A percentile compares a stretch with the other conserved stretches of the same genome.
Conservation (phyloP, 495 filamentous ascomycete genomes). For the Tuber indicum region DNA sequence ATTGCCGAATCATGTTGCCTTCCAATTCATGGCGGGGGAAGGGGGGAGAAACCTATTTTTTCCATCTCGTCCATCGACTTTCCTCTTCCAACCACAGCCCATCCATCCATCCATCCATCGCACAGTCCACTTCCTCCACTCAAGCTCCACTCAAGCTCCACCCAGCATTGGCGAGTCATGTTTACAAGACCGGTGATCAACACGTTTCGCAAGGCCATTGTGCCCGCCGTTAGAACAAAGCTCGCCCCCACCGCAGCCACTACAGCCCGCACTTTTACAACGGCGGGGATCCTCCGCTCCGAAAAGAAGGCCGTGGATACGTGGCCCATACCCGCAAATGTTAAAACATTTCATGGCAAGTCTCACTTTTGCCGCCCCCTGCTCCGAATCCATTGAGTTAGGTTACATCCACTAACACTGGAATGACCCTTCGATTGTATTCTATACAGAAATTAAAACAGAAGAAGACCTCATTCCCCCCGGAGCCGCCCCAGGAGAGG, state of each 20-base stretch:
- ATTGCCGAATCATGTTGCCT: background rate
- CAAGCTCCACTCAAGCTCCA: background rate
- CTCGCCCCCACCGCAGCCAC: slow-evolving; percentile 3
- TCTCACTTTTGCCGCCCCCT: background rate
- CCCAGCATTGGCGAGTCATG: slow-evolving; percentile 10
- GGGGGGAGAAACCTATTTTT: background rate
- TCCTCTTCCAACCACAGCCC: slow-evolving; percentile 21
- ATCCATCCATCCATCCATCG: slow-evolving; percentile 14
- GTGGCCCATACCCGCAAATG: background rate
- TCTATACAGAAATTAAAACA: slow-evolving; percentile 67
- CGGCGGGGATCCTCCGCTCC: slow-evolving; percentile 21
- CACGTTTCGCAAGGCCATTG: background rate
- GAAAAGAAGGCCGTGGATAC: slow-evolving; percentile 17
- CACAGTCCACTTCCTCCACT: background rate
- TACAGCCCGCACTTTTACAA: slow-evolving; percentile 15
- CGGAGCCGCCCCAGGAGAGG: slow-evolving; percentile 70
- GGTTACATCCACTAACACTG: background rate
- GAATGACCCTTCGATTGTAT: background rate
- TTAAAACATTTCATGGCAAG: background rate
- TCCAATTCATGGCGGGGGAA: background rate
- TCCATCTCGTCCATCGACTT: background rate
- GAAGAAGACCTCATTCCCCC: slow-evolving; percentile 75
- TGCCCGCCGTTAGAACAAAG: background rate
- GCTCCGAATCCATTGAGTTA: background rate
- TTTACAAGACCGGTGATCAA: background rate